phyloP scores from a whole-genome alignment of 345 rosid genomes.

The Jatropha curcas region DNA sequence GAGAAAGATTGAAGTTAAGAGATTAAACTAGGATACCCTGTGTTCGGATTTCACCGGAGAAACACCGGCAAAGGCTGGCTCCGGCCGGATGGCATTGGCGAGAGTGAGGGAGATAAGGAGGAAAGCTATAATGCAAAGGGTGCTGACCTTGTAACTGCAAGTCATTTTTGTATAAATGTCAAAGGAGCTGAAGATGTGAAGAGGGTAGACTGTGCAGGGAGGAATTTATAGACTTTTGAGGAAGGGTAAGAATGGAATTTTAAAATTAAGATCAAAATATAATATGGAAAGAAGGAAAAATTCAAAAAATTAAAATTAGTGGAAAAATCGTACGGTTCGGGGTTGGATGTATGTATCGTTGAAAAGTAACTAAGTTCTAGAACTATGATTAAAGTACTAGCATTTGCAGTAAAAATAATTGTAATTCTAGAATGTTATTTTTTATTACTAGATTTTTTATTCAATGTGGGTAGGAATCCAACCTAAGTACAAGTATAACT shows the following conservation, averaged over 20 bases:
- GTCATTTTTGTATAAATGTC: slow-evolving; percentile 17
- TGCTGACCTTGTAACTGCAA: slow-evolving; percentile 19
- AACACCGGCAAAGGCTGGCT: slow-evolving; percentile 10
- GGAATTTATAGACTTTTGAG: slow-evolving; percentile 13
- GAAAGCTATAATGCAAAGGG: slow-evolving; percentile 17
- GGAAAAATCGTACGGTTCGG: background rate
- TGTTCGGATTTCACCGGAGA: background rate
- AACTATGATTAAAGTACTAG: background rate
- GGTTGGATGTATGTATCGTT: background rate
- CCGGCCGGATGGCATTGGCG: slow-evolving; percentile 22
- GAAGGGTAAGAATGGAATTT: slow-evolving; percentile 15
- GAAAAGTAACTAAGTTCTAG: slow-evolving; percentile 19
- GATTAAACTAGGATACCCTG: too few species aligned
- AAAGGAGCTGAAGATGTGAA: background rate
- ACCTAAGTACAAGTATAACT: too few species aligned
- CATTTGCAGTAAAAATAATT: background rate
- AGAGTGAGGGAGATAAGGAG: slow-evolving; percentile 22
- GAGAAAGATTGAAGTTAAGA: too few species aligned
- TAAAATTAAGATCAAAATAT: background rate
- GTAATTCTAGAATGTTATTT: background rate
- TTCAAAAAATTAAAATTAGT: background rate
- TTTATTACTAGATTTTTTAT: background rate
- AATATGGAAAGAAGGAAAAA: background rate
- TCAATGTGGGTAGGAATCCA: too few species aligned
- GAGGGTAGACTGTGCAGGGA: background rate